Evolutionary conservation across 2,329 filamentous ascomycete species (phyloP).

Genomic region (Cercospora sesami): DNA sequence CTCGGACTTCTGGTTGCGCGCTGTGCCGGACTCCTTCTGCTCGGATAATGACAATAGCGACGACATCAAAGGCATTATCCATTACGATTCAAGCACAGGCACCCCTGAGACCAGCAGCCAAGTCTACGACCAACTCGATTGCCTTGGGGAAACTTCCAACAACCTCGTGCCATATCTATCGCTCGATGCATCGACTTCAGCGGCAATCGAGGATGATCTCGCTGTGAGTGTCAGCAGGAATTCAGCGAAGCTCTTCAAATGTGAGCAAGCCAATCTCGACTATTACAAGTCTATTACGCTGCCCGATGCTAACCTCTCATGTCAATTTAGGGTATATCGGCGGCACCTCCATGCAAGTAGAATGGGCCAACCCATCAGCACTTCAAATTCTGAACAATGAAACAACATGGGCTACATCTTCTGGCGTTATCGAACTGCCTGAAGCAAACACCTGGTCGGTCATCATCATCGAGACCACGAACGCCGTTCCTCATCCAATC

Average conservation of each 20-base stretch:
- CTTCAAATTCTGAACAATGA: conserved; percentile 39
- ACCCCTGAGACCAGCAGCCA: conserved; percentile 38
- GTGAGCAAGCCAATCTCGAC: neutral
- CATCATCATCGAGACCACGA: neutral
- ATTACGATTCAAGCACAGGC: conserved; percentile 38
- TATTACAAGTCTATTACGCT: neutral
- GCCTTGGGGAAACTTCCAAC: conserved; percentile 40
- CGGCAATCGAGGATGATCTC: conserved; percentile 16
- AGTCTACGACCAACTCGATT: conserved; percentile 38
- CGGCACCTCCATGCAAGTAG: conserved; percentile 42
- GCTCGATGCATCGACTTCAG: conserved; percentile 28
- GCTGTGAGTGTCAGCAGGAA: conserved; percentile 37
- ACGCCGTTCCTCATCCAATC: conserved; percentile 41
- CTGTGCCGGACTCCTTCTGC: neutral
- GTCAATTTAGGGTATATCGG: conserved; percentile 36
- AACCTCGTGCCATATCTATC: conserved; percentile 40
- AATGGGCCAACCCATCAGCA: conserved; percentile 45
- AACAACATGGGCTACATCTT: conserved; percentile 37
- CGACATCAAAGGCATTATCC: conserved; percentile 35
- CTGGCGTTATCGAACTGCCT: conserved; percentile 35
- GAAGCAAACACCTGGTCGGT: neutral
- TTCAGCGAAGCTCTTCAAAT: conserved; percentile 36
- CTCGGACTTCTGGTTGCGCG: neutral
- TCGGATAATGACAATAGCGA: neutral
- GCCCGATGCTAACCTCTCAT: conserved; percentile 31